Evolutionary conservation across 176 grass and related monocot genomes (phyloP), one percentile per base, ranked within the genome.

Genomic region (Paspalum notatum): DNA sequence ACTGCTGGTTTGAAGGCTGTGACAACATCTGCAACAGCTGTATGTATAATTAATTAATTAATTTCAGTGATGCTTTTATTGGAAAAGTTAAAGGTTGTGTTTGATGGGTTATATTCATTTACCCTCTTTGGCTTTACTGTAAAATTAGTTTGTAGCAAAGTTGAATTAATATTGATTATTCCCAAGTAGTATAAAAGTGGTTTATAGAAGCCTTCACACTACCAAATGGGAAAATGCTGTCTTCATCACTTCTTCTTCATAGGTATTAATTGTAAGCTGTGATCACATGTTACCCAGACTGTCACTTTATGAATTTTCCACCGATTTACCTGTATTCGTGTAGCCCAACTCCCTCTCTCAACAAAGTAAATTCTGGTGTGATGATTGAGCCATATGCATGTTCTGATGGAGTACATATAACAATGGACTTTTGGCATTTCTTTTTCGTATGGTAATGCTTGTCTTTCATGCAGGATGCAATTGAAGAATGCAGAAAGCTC

Each of bases 401-500:
- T 25, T 60, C 50, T 37, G 43, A 22, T 56, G 13, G 27, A 59
- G 40, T 51, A 61, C 65, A 40, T 42, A 44, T 10, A 45, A 41
- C 16, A 57, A 26, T 57, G 8, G 32, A 71, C 21, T 16, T 55
- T 62, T 55, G 14, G 41, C 12, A 40, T 1, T 50, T 41, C 37
- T 45, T 48, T 3, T 82, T 82, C 18, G 47, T 9, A 46, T 27
- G 15, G 6, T 56, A 81, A 63, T 12, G 11, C 55, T 14, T 68
- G 12, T 76, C 5, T 85, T 8, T 72, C 71, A 54, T 88, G 25
- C 70, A 99, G 97, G 97, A 96, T 65, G 93, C 86, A 17, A 96
- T 99, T 80, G 97, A 99, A 83, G 97, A 99, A 70, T 99, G 97
- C 76, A 85, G 97, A 83, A 99, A 96, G 55, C 84, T 99, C 37